A percentile compares a stretch with the other conserved stretches of the same genome.
Evolutionary conservation across 2,329 filamentous ascomycete genomes (phyloP).

Genomic region (Hortaea werneckii): DNA sequence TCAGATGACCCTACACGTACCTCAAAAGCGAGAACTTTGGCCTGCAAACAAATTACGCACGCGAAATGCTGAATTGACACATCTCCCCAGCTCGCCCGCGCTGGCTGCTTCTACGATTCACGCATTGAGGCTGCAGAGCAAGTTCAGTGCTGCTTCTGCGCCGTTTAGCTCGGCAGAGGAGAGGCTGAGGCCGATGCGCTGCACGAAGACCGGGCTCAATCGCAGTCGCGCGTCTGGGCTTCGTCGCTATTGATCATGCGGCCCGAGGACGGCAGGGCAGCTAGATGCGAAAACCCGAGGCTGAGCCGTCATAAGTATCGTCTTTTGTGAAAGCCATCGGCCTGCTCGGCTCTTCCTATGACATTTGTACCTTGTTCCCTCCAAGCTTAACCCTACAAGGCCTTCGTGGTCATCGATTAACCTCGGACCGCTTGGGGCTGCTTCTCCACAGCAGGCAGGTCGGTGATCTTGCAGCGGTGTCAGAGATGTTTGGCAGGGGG

Average conservation of each 20-base stretch:
- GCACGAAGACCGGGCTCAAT: slow-evolving; percentile 75
- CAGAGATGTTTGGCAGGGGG: no score
- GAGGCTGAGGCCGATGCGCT: slow-evolving; percentile 76
- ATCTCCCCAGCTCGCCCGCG: slow-evolving; percentile 66
- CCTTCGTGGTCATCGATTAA: no score
- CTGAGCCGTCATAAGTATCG: no score
- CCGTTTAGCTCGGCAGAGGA: slow-evolving; percentile 81
- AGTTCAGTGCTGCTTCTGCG: slow-evolving; percentile 78
- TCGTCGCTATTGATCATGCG: slow-evolving; percentile 44
- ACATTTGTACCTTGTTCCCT: no score
- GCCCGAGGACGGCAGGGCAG: slow-evolving; percentile 30
- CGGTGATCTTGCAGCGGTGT: no score
- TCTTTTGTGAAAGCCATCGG: no score
- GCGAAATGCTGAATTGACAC: slow-evolving; percentile 39
- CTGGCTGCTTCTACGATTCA: slow-evolving; percentile 85
- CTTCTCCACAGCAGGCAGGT: no score
- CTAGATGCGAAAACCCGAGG: no score
- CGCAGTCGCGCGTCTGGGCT: slow-evolving; percentile 78
- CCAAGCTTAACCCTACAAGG: no score
- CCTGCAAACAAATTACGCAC: slow-evolving; percentile 27
- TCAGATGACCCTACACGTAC: slow-evolving; percentile 65
- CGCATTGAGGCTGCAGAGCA: slow-evolving; percentile 70
- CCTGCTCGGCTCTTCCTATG: no score
- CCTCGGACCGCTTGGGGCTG: no score
- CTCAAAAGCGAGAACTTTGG: slow-evolving; percentile 51